phyloP scores from a whole-genome alignment of 331 rosid species.

The Quercus lobata region DNA sequence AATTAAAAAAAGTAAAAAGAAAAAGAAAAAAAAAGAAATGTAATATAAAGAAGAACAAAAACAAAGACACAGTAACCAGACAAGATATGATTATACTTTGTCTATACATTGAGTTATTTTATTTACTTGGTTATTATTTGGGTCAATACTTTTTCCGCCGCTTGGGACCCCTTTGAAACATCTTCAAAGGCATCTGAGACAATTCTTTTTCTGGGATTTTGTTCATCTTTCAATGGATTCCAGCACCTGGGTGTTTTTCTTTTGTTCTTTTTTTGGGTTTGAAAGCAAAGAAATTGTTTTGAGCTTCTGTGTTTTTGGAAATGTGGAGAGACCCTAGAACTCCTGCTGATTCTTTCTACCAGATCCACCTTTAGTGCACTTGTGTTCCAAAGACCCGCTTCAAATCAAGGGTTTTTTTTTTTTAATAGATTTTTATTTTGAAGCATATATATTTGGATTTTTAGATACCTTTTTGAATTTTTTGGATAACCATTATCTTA shows the following conservation, averaged over 20 bases:
- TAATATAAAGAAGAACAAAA: no score
- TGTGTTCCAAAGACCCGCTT: conserved; percentile 83
- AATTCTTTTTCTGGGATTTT: conserved; percentile 34
- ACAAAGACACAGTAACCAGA: no score
- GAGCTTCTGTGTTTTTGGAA: conserved; percentile 26
- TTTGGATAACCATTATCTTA: conserved; percentile 16
- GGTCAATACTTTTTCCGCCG: no score
- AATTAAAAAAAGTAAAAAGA: no score
- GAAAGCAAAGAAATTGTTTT: conserved; percentile 2
- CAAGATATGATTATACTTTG: no score
- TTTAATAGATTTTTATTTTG: background rate
- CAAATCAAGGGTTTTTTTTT: conserved; percentile 58
- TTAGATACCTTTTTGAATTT: background rate
- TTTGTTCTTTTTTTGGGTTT: background rate
- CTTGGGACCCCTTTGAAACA: conserved; percentile 32
- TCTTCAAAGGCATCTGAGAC: conserved; percentile 23
- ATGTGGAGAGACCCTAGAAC: conserved; percentile 89
- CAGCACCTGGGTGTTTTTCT: conserved; percentile 16
- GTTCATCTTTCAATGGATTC: conserved; percentile 34
- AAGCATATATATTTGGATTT: background rate
- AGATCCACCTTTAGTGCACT: conserved; percentile 74
- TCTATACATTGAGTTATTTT: no score
- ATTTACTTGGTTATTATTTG: no score
- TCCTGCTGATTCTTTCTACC: conserved; percentile 89
- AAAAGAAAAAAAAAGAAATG: no score